These are phyloP conservation scores for Penicillium sp. DNA, from an alignment of 2,329 filamentous ascomycete species.

Conservation along the genomic window DNA sequence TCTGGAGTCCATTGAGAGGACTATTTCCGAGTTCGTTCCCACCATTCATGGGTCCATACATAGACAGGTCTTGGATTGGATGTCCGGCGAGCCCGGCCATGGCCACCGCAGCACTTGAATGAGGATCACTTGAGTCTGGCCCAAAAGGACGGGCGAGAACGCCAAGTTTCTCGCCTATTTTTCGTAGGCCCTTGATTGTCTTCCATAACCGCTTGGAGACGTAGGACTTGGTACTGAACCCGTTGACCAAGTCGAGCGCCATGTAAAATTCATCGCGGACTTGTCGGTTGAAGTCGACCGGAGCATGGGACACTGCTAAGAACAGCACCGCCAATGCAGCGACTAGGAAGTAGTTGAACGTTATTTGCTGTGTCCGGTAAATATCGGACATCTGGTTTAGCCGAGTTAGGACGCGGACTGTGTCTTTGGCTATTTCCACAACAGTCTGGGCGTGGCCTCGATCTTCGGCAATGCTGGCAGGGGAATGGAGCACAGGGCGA, in stretches of 20 bases:
- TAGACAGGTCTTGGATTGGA: constrained; percentile 55
- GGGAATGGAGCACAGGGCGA: constrained; percentile 79
- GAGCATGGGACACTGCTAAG: constrained; percentile 63
- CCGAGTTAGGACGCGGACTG: constrained; percentile 58
- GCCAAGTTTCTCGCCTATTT: constrained; percentile 60
- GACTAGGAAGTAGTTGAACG: constrained; percentile 67
- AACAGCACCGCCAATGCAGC: constrained; percentile 63
- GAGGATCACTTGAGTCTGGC: constrained; percentile 51
- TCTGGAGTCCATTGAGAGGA: constrained; percentile 59
- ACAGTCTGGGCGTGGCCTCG: constrained; percentile 68
- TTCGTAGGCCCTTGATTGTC: constrained; percentile 61
- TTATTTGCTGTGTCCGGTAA: constrained; percentile 61
- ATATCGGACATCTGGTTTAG: constrained; percentile 63
- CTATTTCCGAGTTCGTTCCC: constrained; percentile 49
- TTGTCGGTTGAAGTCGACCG: constrained; percentile 57
- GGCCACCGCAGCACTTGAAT: constrained; percentile 61
- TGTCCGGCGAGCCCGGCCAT: constrained; percentile 66
- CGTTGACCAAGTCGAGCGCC: constrained; percentile 62
- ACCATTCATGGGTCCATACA: constrained; percentile 45
- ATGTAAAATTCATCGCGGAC: constrained; percentile 67
- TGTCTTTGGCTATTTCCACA: constrained; percentile 64
- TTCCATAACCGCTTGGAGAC: constrained; percentile 63
- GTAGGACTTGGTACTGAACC: constrained; percentile 60
- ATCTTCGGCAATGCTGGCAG: constrained; percentile 77
- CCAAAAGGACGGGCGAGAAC: constrained; percentile 43